Base-by-base conservation (phyloP, 1,284 basidiomycete genomes). In the Puccinia triticina region DNA sequence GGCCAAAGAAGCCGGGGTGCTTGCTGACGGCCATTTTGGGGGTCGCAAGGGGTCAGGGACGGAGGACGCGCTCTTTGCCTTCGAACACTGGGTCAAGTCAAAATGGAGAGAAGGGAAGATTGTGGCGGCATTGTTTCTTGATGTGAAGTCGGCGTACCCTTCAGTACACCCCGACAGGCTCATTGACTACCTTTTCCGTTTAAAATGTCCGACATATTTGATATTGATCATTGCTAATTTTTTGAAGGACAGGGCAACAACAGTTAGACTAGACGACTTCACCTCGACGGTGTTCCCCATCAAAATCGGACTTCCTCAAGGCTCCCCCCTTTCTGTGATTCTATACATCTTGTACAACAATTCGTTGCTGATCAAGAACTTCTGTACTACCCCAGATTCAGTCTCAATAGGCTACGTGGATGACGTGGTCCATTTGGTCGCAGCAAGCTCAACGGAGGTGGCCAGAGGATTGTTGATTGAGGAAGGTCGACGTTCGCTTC, bases 341-440 rank as follows among this genome's bases (percentile, higher is more conserved):
- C 16, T 77, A 26, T 77, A 77, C 34, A 77, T 77, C 4, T 10
- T 77, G 0, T 77, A 46, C 14, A 77, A 77, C n/a, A 61, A 61
- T 7, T 37, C 34, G 1, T 46, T 77, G 7, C 55, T 77, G 21
- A 61, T 26, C 29, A 59, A 18, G 21, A 0, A 8, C 3, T 46
- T 61, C 26, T 43, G 2, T 14, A 1, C 34, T 5, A 2, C 21
- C 2, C 10, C 16, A 1, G 75, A 77, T n/a, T 21, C 4, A 11
- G 34, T 77, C 23, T 77, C 75, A 23, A 1, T 77, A 46, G 75
- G 55, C 0, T 77, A 48, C 1, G 23, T 77, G 5, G 37, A 77
- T 11, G 23, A 77, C 34, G 61, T 61, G 26, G 53, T 66, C 10
- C 74, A 77, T 40, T n/a, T 77, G 8, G 59, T 64, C 14, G 59